Percentiles rank a stretch among this genome's conserved stretches.
Evolutionary conservation across 1,284 basidiomycete species (phyloP).

Genomic region (Boletus subluridellus): DNA sequence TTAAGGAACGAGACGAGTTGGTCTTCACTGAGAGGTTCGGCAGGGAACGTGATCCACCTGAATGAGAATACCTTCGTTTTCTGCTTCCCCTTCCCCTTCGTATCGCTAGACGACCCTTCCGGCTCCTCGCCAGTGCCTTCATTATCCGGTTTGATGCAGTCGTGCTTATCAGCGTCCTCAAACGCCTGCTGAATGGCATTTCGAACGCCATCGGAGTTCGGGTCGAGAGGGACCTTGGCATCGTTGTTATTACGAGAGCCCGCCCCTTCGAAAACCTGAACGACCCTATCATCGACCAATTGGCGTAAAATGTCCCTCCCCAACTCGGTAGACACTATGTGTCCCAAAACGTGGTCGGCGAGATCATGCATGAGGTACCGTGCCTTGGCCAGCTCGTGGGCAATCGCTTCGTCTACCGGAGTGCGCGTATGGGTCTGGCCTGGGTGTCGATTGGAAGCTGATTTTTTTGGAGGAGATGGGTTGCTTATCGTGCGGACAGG

Average conservation of each 20-base stretch:
- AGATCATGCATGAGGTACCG: too few relatives aligned
- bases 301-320: conserved; percentile 1
- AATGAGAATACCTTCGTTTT: background rate
- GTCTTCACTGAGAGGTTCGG: background rate
- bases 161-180: background rate
- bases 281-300: background rate
- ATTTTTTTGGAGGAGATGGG: too few relatives aligned
- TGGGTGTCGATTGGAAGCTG: too few relatives aligned
- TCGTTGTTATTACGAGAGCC: fast-evolving
- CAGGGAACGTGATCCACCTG: background rate
- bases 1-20: conserved; percentile 12
- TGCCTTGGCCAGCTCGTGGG: too few relatives aligned
- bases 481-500: background rate
- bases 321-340: background rate
- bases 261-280: conserved; percentile 2
- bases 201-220: background rate
- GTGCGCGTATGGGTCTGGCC: too few relatives aligned
- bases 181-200: conserved; percentile 1
- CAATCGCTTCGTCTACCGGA: too few relatives aligned
- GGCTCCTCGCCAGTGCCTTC: background rate
- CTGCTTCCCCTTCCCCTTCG: background rate
- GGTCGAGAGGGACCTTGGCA: background rate
- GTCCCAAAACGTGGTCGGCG: too few relatives aligned
- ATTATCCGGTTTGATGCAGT: background rate
- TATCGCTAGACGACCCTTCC: background rate